Percentiles rank a stretch among this genome's conserved stretches.
These are phyloP conservation scores for Neocucurbitaria cava DNA, from an alignment of 2,329 filamentous ascomycete species.

Conservation along the genomic window DNA sequence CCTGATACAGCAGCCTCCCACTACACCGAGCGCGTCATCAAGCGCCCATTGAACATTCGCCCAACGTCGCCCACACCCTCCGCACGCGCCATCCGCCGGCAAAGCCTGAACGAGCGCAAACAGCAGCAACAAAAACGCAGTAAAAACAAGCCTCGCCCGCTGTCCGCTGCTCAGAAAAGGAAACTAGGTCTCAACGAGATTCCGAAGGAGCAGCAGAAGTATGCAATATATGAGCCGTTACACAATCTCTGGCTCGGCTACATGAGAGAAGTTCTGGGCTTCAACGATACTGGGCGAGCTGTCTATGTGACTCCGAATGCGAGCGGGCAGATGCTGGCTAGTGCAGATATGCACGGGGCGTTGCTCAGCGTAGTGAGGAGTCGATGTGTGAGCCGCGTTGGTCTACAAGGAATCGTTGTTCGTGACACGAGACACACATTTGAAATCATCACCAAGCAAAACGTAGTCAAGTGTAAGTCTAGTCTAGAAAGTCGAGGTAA, in stretches of 20 bases:
- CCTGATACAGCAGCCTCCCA: slow-evolving; percentile 74
- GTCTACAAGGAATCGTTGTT: slow-evolving; percentile 84
- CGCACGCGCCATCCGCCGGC: slow-evolving; percentile 50
- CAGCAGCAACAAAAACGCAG: slow-evolving; percentile 29
- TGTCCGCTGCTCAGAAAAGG: slow-evolving; percentile 82
- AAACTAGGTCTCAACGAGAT: slow-evolving; percentile 76
- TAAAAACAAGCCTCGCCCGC: slow-evolving; percentile 67
- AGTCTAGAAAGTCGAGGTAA: slow-evolving; percentile 9
- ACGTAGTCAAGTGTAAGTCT: slow-evolving; percentile 70
- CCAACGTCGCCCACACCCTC: slow-evolving; percentile 72
- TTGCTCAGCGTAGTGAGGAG: slow-evolving; percentile 82
- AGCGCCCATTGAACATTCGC: slow-evolving; percentile 79
- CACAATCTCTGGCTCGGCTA: slow-evolving; percentile 84
- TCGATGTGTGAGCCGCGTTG: slow-evolving; percentile 80
- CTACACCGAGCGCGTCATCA: slow-evolving; percentile 81
- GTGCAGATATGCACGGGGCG: slow-evolving; percentile 91
- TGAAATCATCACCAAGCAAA: slow-evolving; percentile 76
- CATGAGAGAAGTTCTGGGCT: slow-evolving; percentile 78
- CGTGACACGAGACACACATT: slow-evolving; percentile 87
- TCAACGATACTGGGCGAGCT: slow-evolving; percentile 50
- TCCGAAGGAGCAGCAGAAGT: slow-evolving; percentile 71
- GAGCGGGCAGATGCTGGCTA: slow-evolving; percentile 75
- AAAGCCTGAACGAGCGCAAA: slow-evolving; percentile 60
- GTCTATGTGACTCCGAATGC: slow-evolving; percentile 64
- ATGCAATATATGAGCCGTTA: slow-evolving; percentile 78